Conservation (phyloP, 2,329 filamentous ascomycete genomes). For the Diatrype stigma region DNA sequence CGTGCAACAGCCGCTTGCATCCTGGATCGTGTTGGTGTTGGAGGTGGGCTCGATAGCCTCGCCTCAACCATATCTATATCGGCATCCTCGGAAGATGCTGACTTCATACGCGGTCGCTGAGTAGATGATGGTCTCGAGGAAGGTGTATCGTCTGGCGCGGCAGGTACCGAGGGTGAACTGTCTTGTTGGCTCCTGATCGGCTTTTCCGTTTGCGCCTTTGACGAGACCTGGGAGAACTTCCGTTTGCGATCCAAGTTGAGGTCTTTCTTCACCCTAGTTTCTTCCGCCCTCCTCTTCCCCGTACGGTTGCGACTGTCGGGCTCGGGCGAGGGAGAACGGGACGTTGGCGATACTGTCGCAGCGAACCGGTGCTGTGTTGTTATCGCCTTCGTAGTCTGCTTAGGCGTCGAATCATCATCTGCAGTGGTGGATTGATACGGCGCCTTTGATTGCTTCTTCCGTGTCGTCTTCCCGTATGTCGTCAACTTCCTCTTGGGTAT, state of each 20-base stretch:
- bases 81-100: conserved; percentile 16
- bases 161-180: conserved; percentile 8
- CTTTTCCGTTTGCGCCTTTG: conserved; percentile 17
- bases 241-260: conserved; percentile 22
- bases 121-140: conserved; percentile 5
- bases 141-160: conserved; percentile 8
- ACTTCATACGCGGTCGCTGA: conserved; percentile 10
- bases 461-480: conserved; percentile 24
- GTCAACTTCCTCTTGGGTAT: conserved; percentile 21
- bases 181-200: conserved; percentile 10
- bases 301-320: conserved; percentile 8
- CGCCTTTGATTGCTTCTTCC: conserved; percentile 21
- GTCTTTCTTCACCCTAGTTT: conserved; percentile 7
- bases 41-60: conserved; percentile 27
- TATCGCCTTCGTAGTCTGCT: conserved; percentile 11
- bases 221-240: conserved; percentile 25
- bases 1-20: background rate
- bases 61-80: conserved; percentile 15
- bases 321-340: conserved; percentile 10
- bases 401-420: conserved; percentile 13
- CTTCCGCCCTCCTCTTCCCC: conserved; percentile 6
- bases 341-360: conserved; percentile 15
- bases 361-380: conserved; percentile 14
- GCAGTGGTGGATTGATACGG: conserved; percentile 12
- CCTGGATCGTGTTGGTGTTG: conserved; percentile 21